Percentiles rank a stretch among this genome's conserved stretches.
Conservation (phyloP, 352 stramenopile genomes). For the Phytophthora crassamura region DNA sequence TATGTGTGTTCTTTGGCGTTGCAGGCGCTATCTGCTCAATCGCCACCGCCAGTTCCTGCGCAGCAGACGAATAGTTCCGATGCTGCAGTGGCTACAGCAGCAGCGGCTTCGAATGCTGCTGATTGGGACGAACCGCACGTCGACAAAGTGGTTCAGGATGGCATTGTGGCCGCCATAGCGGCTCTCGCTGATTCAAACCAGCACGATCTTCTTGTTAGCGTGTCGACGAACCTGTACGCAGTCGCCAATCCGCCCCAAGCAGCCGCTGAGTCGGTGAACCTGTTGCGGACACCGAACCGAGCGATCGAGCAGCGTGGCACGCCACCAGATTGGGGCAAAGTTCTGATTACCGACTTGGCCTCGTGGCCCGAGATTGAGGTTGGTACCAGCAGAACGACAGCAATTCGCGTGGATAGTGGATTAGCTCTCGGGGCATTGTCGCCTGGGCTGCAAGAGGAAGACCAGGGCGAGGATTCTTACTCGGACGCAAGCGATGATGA, state of each 20-base stretch:
- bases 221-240: constrained; percentile 32
- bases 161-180: constrained; percentile 69
- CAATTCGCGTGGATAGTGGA: constrained; percentile 27
- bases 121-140: constrained; percentile 54
- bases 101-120: constrained; percentile 8
- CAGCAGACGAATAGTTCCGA: constrained; percentile 30
- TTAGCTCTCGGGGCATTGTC: constrained; percentile 23
- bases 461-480: constrained; percentile 43
- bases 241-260: constrained; percentile 14
- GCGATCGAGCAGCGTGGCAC: constrained; percentile 57
- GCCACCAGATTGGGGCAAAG: constrained; percentile 62
- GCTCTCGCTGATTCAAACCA: constrained; percentile 68
- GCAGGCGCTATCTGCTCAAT: constrained; percentile 61
- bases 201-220: constrained; percentile 54
- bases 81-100: constrained; percentile 13
- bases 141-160: constrained; percentile 72
- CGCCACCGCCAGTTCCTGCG: constrained; percentile 20
- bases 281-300: constrained; percentile 38
- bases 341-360: constrained; percentile 55
- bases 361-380: constrained; percentile 59
- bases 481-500: constrained; percentile 57
- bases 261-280: constrained; percentile 19
- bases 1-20: constrained; percentile 73
- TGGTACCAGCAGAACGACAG: constrained; percentile 17
- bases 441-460: constrained; percentile 21